Percentiles rank a stretch among this genome's conserved stretches.
Evolutionary conservation across 106 monocot species (phyloP).

Genomic region (Amphibolis antarctica): DNA sequence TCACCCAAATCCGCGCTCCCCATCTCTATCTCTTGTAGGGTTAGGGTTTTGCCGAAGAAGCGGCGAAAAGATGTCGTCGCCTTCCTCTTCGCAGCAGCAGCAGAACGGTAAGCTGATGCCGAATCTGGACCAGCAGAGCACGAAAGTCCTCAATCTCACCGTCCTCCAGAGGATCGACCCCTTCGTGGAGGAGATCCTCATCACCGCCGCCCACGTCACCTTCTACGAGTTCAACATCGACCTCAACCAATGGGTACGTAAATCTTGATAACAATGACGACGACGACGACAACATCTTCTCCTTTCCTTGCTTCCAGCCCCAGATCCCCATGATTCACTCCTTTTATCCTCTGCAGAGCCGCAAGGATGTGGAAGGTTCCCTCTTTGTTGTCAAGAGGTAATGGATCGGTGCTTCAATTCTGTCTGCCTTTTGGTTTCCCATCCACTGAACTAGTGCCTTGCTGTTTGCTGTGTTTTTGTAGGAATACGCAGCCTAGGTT

Average conservation of each 20-base stretch:
- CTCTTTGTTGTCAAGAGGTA: slow-evolving; percentile 91
- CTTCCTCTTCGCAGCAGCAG: slow-evolving; percentile 3
- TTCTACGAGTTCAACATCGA: slow-evolving; percentile 89
- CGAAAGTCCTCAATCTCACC: slow-evolving; percentile 74
- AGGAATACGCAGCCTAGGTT: slow-evolving; percentile 88
- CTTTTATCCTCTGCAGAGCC: slow-evolving; percentile 36
- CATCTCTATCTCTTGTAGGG: too few relatives aligned
- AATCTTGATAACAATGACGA: too few relatives aligned
- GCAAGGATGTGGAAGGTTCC: slow-evolving; percentile 88
- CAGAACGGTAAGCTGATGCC: slow-evolving; percentile 57
- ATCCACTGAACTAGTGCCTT: too few relatives aligned
- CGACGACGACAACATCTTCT: too few relatives aligned
- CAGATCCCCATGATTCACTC: neutral
- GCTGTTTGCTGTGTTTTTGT: slow-evolving; percentile 8
- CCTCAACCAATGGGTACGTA: slow-evolving; percentile 68
- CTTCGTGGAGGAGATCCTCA: slow-evolving; percentile 83
- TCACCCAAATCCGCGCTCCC: too few relatives aligned
- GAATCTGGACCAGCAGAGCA: slow-evolving; percentile 63
- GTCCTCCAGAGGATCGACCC: slow-evolving; percentile 87
- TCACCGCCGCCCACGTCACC: slow-evolving; percentile 78
- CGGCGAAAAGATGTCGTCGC: neutral
- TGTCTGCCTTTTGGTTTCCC: neutral
- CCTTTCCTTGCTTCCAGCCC: too few relatives aligned
- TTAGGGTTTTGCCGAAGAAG: neutral
- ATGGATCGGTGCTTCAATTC: slow-evolving; percentile 4